A percentile compares a stretch with the other conserved stretches of the same genome.
These are phyloP conservation scores for Boeremia exigua DNA, from an alignment of 2,329 filamentous ascomycete genomes.

Conservation along the genomic window DNA sequence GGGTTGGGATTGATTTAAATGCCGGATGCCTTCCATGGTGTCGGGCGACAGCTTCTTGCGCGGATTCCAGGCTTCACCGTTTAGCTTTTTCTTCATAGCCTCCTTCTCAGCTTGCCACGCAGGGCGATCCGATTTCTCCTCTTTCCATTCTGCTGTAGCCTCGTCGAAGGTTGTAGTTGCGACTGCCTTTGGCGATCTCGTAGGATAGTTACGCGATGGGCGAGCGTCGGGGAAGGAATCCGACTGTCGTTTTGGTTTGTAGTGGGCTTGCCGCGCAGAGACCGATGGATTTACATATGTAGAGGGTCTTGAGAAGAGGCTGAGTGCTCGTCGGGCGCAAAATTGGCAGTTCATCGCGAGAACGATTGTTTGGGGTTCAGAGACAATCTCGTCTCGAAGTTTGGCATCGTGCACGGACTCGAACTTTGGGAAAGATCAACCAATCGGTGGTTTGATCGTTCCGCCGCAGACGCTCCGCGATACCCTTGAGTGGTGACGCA, in stretches of 20 bases:
- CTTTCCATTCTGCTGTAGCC: slow-evolving; percentile 11
- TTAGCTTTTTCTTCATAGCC: slow-evolving; percentile 78
- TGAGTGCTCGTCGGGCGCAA: slow-evolving; percentile 32
- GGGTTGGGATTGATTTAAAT: slow-evolving; percentile 78
- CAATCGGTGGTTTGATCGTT: slow-evolving; percentile 14
- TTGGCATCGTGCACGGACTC: slow-evolving; percentile 11
- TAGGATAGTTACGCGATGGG: slow-evolving; percentile 1
- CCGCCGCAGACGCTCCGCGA: slow-evolving; percentile 10
- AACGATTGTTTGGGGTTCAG: neutral
- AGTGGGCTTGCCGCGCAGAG: slow-evolving; percentile 10
- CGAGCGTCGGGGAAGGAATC: slow-evolving; percentile 4
- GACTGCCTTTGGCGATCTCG: slow-evolving; percentile 6
- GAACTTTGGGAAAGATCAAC: neutral
- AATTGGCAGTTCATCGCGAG: slow-evolving; percentile 37
- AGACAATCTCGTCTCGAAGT: slow-evolving; percentile 4
- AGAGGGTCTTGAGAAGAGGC: slow-evolving; percentile 31
- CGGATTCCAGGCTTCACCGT: slow-evolving; percentile 76
- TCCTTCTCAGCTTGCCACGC: slow-evolving; percentile 79
- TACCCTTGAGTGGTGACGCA: slow-evolving; percentile 14
- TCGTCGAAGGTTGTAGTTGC: slow-evolving; percentile 14
- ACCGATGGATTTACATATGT: slow-evolving; percentile 3
- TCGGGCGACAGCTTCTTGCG: slow-evolving; percentile 89
- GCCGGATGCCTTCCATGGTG: slow-evolving; percentile 86
- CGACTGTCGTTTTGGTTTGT: slow-evolving; percentile 2
- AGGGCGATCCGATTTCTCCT: slow-evolving; percentile 44